phyloP scores from a whole-genome alignment of 306 rosid species.

The Castanopsis chinensis region DNA sequence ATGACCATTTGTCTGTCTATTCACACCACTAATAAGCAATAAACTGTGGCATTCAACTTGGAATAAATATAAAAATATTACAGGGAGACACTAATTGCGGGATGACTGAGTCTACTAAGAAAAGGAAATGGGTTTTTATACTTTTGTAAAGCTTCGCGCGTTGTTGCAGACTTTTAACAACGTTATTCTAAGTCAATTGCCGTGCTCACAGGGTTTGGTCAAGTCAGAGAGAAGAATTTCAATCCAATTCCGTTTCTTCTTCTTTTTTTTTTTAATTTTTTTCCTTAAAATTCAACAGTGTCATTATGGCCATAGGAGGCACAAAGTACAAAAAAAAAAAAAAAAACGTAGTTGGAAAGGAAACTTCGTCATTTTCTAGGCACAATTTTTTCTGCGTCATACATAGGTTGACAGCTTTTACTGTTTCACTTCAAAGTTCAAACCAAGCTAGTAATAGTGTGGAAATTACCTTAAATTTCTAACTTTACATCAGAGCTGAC shows the following conservation, averaged over 20 bases:
- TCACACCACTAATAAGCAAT: not conserved
- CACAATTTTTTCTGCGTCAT: no score
- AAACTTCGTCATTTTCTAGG: no score
- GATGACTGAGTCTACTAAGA: not conserved
- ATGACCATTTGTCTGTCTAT: not conserved
- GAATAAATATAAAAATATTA: not conserved
- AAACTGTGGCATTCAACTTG: not conserved
- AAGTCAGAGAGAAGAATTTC: slow-evolving; percentile 16
- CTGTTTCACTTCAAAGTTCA: no score
- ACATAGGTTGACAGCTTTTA: no score
- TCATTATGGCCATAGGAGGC: no score
- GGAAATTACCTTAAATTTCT: no score
- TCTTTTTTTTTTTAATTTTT: no score
- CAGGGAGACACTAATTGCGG: not conserved
- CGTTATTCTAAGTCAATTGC: slow-evolving; percentile 34
- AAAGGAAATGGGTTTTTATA: not conserved
- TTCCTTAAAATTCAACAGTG: no score
- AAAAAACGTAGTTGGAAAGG: no score
- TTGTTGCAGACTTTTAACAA: not conserved
- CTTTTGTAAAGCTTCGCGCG: not conserved
- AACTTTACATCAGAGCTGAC: no score
- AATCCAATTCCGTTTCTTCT: not conserved
- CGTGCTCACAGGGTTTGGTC: slow-evolving; percentile 4
- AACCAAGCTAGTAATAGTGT: no score
- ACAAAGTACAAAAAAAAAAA: no score